Conservation (phyloP, 1,284 basidiomycete species). For the Entoloma clypeatum region DNA sequence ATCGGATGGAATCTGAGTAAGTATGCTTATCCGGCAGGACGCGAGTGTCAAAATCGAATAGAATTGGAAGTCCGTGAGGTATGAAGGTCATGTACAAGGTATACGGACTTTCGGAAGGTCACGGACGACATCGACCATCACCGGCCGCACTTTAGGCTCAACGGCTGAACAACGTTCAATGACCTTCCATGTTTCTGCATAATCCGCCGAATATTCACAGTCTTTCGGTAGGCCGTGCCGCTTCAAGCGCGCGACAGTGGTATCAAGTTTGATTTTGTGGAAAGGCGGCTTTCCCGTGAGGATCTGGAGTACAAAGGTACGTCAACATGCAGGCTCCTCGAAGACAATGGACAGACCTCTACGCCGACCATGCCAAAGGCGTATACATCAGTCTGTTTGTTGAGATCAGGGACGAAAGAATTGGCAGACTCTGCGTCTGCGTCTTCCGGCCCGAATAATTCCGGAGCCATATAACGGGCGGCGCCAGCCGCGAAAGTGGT, state of each 20-base stretch:
- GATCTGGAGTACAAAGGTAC: not conserved
- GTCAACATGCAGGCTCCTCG: not conserved
- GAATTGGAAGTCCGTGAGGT: too few relatives aligned
- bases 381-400: conserved; percentile 10
- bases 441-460: too few relatives aligned
- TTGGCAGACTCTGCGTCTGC: not conserved
- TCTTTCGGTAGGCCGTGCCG: not conserved
- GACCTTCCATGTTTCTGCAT: not conserved
- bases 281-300: conserved; percentile 4
- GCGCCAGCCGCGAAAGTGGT: too few relatives aligned
- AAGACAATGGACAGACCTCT: conserved; percentile 5
- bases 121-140: conserved; percentile 1
- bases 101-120: too few relatives aligned
- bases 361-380: conserved; percentile 7
- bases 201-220: not conserved
- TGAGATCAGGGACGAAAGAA: not conserved
- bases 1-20: too few relatives aligned
- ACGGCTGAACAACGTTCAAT: not conserved
- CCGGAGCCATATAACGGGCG: too few relatives aligned
- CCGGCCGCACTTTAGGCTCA: not conserved
- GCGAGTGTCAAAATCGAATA: too few relatives aligned
- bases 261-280: not conserved
- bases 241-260: not conserved
- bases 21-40: too few relatives aligned
- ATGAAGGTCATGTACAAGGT: too few relatives aligned